Base-by-base conservation (phyloP, 495 filamentous ascomycete species). In the Penicillium steckii region DNA sequence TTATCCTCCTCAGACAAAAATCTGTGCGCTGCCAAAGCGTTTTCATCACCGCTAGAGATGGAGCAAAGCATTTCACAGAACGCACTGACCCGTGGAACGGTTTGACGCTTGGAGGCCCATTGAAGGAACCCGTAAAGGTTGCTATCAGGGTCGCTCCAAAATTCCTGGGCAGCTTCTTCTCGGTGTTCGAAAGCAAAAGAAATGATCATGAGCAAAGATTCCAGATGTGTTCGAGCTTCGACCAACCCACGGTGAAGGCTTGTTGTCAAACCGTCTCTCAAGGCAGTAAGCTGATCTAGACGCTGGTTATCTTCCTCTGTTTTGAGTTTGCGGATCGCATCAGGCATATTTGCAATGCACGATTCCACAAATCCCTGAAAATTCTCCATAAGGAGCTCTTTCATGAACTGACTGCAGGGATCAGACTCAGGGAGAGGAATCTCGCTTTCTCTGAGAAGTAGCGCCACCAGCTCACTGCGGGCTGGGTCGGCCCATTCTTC, bases 41-140 rank as follows among this genome's bases (percentile, higher is more conserved):
- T 89, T 44, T 88, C 81, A 46, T 89, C 83, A 27, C 89, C 89
- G 29, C 84, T 79, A 0, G 95, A 89, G 44, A 99, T 81, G 2
- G 91, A 83, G 59, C 89, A 85, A 8, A 99, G 77, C 85, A 97
- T 87, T 67, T 97, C 95, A 67, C 92, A 97, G 59, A 97, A 97
- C 13, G 92, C 91, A 60, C 90, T 91, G 46, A 91, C 91, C 25
- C 95, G 83, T 15, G 94, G 94, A 5, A 95, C 95, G 7, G 94
- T 94, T 56, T 93, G 90, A 56, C 92, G 80, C 54, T 85, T 85
- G 2, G 95, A 95, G 22, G 93, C 90, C 95, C 95, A 99, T 49
- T 91, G 86, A 53, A 99, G 75, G 62, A 99, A 99, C 4, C 94
- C 94, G 55, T 87, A 86, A 35, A 97, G 73, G 57, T 96, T 95